A percentile compares a stretch with the other conserved stretches of the same genome.
These are phyloP conservation scores for Lichtheimia hyalospora DNA, from an alignment of 371 early-diverging fungal genomes.

Conservation along the genomic window DNA sequence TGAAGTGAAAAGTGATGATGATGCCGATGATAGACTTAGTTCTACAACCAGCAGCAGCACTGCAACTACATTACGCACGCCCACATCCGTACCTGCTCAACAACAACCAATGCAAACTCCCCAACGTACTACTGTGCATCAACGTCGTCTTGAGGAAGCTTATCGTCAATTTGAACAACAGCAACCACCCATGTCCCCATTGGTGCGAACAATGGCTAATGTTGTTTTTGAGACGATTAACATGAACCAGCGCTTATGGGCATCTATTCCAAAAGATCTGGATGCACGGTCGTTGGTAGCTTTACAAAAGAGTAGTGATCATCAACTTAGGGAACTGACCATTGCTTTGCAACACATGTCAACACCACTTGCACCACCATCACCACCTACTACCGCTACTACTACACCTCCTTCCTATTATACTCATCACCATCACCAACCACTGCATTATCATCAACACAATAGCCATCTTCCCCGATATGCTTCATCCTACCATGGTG, in stretches of 20 bases:
- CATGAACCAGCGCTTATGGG: constrained; percentile 17
- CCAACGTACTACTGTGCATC: constrained; percentile 11
- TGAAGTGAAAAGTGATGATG: constrained; percentile 9
- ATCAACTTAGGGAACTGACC: constrained; percentile 14
- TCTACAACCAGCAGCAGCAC: background rate
- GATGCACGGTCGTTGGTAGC: constrained; percentile 16
- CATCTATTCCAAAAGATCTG: constrained; percentile 12
- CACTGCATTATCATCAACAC: background rate
- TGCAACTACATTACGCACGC: constrained; percentile 1
- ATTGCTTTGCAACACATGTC: constrained; percentile 9
- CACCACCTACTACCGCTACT: too few relatives aligned
- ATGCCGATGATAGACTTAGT: background rate
- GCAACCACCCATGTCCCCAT: background rate
- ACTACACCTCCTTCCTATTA: background rate
- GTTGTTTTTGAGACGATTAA: constrained; percentile 17
- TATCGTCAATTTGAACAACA: constrained; percentile 10
- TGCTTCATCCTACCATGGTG: background rate
- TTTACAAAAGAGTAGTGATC: constrained; percentile 21
- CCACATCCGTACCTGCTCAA: constrained; percentile 1
- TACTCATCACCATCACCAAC: background rate
- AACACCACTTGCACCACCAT: background rate
- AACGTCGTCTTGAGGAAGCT: constrained; percentile 10
- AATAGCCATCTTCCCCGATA: background rate
- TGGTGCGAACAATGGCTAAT: constrained; percentile 10
- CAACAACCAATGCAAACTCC: background rate